Conservation (phyloP, 805 yeast genomes). For the Candida ortonii region DNA sequence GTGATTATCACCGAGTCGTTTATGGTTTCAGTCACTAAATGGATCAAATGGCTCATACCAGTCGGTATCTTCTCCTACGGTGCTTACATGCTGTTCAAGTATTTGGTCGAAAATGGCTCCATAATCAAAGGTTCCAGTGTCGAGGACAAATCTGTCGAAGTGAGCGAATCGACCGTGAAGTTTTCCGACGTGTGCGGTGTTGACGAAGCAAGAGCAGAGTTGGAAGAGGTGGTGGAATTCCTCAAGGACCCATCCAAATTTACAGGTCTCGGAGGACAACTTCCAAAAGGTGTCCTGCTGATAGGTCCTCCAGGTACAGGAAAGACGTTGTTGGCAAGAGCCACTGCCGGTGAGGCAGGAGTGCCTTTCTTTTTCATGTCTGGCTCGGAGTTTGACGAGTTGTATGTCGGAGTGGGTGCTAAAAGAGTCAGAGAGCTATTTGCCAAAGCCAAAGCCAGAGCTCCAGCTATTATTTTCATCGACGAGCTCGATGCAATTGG, state of each 20-base stretch:
- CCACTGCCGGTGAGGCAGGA: conserved; percentile 99
- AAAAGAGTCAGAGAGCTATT: conserved; percentile 94
- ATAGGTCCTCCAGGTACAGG: conserved; percentile 99
- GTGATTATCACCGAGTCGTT: conserved; percentile 90
- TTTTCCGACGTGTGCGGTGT: conserved; percentile 95
- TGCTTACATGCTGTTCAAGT: conserved; percentile 72
- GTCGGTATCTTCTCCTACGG: conserved; percentile 79
- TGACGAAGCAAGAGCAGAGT: conserved; percentile 96
- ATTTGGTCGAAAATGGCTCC: conserved; percentile 78
- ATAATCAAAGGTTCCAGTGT: conserved; percentile 37
- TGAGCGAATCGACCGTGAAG: conserved; percentile 52
- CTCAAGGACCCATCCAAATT: conserved; percentile 93
- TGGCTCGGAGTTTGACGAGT: conserved; percentile 96
- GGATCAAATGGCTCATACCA: conserved; percentile 87
- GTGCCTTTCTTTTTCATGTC: conserved; percentile 98
- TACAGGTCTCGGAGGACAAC: conserved; percentile 94
- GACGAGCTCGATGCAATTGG: conserved; percentile 99
- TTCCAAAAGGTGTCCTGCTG: conserved; percentile 93
- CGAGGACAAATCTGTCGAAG: conserved; percentile 24
- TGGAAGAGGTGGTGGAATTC: conserved; percentile 97
- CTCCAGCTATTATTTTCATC: conserved; percentile 95
- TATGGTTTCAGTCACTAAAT: conserved; percentile 71
- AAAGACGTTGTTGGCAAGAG: conserved; percentile 92
- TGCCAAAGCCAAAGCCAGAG: conserved; percentile 86
- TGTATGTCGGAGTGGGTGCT: conserved; percentile 99